Conservation (phyloP, 345 rosid species). For the Triadica sebifera region DNA sequence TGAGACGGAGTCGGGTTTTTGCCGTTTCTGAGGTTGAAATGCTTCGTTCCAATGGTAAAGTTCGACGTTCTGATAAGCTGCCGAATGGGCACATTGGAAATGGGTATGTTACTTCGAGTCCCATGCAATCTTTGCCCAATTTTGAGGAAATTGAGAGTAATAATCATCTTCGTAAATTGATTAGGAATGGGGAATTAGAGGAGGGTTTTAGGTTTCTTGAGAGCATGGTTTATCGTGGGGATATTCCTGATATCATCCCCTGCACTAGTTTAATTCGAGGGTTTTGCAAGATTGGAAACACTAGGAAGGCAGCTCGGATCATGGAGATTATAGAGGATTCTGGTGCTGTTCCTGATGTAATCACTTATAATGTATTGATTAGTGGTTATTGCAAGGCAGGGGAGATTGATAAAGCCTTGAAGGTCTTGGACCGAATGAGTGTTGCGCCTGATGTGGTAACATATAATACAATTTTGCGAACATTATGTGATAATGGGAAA, state of each 20-base stretch:
- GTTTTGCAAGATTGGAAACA: conserved; percentile 67
- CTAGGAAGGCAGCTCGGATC: conserved; percentile 61
- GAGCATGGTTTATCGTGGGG: conserved; percentile 72
- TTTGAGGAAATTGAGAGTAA: conserved; percentile 61
- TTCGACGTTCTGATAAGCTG: conserved; percentile 30
- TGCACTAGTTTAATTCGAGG: conserved; percentile 81
- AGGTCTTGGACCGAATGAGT: conserved; percentile 63
- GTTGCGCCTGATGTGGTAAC: conserved; percentile 85
- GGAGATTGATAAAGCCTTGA: conserved; percentile 65
- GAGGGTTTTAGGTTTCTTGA: conserved; percentile 68
- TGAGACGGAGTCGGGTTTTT: conserved; percentile 33
- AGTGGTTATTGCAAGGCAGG: conserved; percentile 82
- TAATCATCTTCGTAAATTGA: conserved; percentile 53
- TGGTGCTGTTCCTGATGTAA: conserved; percentile 72
- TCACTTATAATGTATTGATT: conserved; percentile 77
- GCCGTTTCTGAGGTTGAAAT: conserved; percentile 46
- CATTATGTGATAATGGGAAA: conserved; percentile 71
- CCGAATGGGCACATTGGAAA: conserved; percentile 41
- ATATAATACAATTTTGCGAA: conserved; percentile 70
- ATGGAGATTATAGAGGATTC: conserved; percentile 78
- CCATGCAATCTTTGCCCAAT: conserved; percentile 33
- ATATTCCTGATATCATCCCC: conserved; percentile 62
- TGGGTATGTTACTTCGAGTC: conserved; percentile 36
- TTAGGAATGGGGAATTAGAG: conserved; percentile 59
- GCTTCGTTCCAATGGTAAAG: conserved; percentile 44